phyloP scores from a whole-genome alignment of 371 early-diverging fungal genomes.

The Quaeritorhiza haematococci region DNA sequence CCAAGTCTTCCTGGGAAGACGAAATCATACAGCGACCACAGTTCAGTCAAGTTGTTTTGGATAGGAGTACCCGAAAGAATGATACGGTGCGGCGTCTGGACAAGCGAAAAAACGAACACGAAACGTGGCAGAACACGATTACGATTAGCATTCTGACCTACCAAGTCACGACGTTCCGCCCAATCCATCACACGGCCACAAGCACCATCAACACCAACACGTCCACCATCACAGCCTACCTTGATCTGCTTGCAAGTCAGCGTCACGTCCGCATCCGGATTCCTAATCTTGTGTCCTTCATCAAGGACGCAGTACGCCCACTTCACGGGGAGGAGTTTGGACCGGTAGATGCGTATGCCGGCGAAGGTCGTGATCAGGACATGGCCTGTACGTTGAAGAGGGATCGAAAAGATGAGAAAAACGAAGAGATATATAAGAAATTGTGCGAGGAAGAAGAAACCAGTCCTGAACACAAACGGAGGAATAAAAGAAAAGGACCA shows the following conservation, averaged over 20 bases:
- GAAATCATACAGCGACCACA: constrained; percentile 97
- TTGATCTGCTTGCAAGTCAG: constrained; percentile 75
- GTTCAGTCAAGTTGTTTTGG: constrained; percentile 94
- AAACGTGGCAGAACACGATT: too few species aligned
- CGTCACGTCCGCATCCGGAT: constrained; percentile 88
- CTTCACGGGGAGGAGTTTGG: constrained; percentile 55
- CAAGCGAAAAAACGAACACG: neutral
- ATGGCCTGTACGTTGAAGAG: constrained; percentile 63
- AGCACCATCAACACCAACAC: too few species aligned
- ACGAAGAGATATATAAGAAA: neutral
- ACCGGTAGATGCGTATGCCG: constrained; percentile 67
- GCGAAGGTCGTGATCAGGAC: constrained; percentile 85
- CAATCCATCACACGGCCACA: too few species aligned
- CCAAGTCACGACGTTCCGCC: too few species aligned
- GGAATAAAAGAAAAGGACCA: too few species aligned
- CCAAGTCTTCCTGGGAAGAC: constrained; percentile 92
- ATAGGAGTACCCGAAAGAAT: constrained; percentile 97
- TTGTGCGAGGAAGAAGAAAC: too few species aligned
- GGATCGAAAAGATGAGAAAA: constrained; percentile 1
- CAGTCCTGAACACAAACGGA: too few species aligned
- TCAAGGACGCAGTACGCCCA: constrained; percentile 95
- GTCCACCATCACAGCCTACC: constrained; percentile 4
- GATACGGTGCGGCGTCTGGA: constrained; percentile 76
- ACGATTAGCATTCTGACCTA: too few species aligned
- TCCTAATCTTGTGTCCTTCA: constrained; percentile 97